phyloP scores from a whole-genome alignment of 129 eudicot species.

The Dittrichia graveolens region DNA sequence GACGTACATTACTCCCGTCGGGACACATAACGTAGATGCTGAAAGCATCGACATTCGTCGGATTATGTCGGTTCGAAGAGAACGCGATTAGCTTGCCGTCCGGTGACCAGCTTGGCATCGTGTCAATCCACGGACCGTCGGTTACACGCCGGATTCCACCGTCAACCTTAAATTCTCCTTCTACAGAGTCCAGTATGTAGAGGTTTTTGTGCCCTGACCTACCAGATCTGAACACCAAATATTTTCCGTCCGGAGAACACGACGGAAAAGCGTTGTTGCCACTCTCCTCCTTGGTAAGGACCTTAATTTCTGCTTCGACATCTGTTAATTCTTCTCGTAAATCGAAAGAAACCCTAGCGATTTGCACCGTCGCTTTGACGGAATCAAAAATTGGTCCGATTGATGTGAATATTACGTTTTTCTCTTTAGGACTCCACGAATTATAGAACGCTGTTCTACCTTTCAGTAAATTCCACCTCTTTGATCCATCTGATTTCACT shows the following conservation, averaged over 20 bases:
- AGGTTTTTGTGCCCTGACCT: slow-evolving; percentile 83
- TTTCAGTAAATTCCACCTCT: slow-evolving; percentile 59
- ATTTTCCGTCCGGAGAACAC: slow-evolving; percentile 76
- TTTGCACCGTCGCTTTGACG: slow-evolving; percentile 53
- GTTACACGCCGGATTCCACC: slow-evolving; percentile 67
- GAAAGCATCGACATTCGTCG: slow-evolving; percentile 41
- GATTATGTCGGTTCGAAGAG: slow-evolving; percentile 77
- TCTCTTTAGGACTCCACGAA: slow-evolving; percentile 66
- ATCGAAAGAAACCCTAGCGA: slow-evolving; percentile 66
- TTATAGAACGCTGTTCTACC: slow-evolving; percentile 53
- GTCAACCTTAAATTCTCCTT: slow-evolving; percentile 48
- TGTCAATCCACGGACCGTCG: slow-evolving; percentile 85
- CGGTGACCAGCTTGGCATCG: slow-evolving; percentile 96
- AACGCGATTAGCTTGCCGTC: slow-evolving; percentile 80
- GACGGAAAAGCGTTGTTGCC: slow-evolving; percentile 90
- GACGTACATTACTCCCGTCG: slow-evolving; percentile 56
- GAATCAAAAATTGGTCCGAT: slow-evolving; percentile 67
- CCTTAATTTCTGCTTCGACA: slow-evolving; percentile 38
- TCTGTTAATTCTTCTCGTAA: slow-evolving; percentile 34
- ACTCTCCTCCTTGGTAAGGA: slow-evolving; percentile 62
- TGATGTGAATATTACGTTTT: slow-evolving; percentile 71
- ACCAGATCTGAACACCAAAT: slow-evolving; percentile 72
- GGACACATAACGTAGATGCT: slow-evolving; percentile 57
- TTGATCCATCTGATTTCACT: slow-evolving; percentile 79
- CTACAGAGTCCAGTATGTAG: slow-evolving; percentile 59